Evolutionary conservation across 805 yeast genomes (phyloP), one percentile per base, ranked within the genome.

Genomic region (Pichia paraexigua): DNA sequence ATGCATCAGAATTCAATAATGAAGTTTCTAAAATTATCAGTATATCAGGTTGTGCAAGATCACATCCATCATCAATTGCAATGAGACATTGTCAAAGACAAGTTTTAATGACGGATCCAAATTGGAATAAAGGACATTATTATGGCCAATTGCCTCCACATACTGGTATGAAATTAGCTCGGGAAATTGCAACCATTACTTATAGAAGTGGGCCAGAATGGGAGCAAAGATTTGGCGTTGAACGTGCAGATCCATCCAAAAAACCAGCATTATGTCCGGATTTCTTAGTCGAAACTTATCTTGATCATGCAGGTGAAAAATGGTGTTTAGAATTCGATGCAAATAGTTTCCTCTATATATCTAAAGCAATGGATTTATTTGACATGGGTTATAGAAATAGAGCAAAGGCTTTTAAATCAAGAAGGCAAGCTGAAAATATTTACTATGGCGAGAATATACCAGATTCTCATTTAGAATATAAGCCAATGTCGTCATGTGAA

Each of bases 151-250:
- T 90, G 1, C 96, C 96, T 9, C 97, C 97, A 1, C 97, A 91
- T 65, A 82, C 85, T 24, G 97, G 97, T 17, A 90, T 91, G 97
- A 91, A 91, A 64, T 75, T 91, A 39, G 92, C 97, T 1, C 76
- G 97, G 56, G 96, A 89, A 66, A 88, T 91, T 46, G 97, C 97
- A 32, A 91, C 97, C 0, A 87, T 91, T 50, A 89, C 97, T 0
- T 91, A 91, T 66, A 75, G 97, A 58, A 87, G 96, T 1, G 97
- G 97, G 2, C 97, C 97, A 1, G 97, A 91, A 68, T 91, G 97
- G 97, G 97, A 91, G 66, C 80, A 82, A 55, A 72, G 97, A 53
- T 91, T 91, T 65, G 96, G 96, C 5, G 79, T 95, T 51, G 88
- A 85, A 59, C 74, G 97, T 54, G 85, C 95, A 0, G 90, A 88